Evolutionary conservation across 352 stramenopile genomes (phyloP).

Genomic region (Elongisporangium anandrum): DNA sequence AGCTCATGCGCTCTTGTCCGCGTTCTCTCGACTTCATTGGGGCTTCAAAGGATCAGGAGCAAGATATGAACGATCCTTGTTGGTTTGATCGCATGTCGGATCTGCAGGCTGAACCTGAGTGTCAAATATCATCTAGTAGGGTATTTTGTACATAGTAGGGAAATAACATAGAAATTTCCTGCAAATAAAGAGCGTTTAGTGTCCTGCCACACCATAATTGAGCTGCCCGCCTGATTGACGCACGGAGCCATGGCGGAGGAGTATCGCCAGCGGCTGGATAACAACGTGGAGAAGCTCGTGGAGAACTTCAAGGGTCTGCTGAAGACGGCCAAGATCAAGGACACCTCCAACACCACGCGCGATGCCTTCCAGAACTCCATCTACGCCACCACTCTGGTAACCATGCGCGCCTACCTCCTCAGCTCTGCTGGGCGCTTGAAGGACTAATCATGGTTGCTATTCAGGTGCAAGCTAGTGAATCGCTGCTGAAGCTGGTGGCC

Average conservation of each 20-base stretch:
- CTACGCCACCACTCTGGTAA: slow-evolving; percentile 72
- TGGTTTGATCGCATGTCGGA: neutral
- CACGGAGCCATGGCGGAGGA: slow-evolving; percentile 57
- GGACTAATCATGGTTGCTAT: neutral
- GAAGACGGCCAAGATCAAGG: slow-evolving; percentile 78
- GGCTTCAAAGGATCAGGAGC: neutral
- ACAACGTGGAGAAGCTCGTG: slow-evolving; percentile 86
- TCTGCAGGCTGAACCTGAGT: neutral
- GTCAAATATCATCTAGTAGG: neutral
- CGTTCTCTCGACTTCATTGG: neutral
- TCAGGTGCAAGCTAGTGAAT: slow-evolving; percentile 71
- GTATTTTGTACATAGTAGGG: neutral
- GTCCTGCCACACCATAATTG: neutral
- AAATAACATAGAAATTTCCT: neutral
- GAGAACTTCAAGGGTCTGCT: slow-evolving; percentile 86
- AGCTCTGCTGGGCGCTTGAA: neutral
- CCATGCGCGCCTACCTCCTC: neutral
- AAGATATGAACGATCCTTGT: neutral
- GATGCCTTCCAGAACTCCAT: slow-evolving; percentile 80
- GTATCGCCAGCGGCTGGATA: slow-evolving; percentile 80
- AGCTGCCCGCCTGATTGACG: neutral
- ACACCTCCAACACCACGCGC: slow-evolving; percentile 74
- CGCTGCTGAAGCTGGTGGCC: slow-evolving; percentile 72
- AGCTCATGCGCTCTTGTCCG: neutral
- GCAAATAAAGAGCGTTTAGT: neutral